Conservation (phyloP, 2,329 filamentous ascomycete species). For the Coniochaeta sp. region DNA sequence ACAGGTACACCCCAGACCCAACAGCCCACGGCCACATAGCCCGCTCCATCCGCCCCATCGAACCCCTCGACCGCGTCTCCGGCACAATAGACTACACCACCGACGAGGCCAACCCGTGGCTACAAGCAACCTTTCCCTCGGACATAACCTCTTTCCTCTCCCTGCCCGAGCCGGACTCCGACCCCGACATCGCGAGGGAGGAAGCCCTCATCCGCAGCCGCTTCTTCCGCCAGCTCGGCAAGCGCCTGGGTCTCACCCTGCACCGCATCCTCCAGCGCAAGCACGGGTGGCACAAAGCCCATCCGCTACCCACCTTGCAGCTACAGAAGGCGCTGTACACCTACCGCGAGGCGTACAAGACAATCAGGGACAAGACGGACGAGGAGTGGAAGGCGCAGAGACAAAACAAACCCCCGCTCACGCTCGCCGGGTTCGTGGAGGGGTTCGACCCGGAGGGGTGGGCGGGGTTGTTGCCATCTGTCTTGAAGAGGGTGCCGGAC, state of each 20-base stretch:
- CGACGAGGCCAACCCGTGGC: too few relatives aligned
- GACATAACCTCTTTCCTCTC: too few relatives aligned
- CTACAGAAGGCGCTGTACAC: not conserved
- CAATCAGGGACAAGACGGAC: not conserved
- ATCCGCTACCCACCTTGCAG: not conserved
- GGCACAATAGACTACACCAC: not conserved
- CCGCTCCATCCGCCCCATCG: not conserved
- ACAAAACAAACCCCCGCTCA: conserved; percentile 4
- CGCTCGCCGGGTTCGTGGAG: conserved; percentile 21
- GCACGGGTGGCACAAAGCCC: not conserved
- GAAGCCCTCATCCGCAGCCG: not conserved
- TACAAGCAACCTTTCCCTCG: not conserved
- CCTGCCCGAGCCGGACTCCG: too few relatives aligned
- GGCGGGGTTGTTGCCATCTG: not conserved
- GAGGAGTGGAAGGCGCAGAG: too few relatives aligned
- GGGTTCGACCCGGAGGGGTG: conserved; percentile 20
- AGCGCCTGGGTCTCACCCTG: conserved; percentile 30
- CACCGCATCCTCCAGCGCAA: not conserved
- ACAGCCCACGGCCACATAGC: not conserved
- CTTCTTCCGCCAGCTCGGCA: conserved; percentile 27
- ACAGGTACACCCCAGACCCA: conserved; percentile 8
- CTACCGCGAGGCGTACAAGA: not conserved
- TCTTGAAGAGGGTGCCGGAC: not conserved
- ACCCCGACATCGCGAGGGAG: too few relatives aligned
- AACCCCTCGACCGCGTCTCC: not conserved